Percentiles rank a stretch among this genome's conserved stretches.
phyloP scores from a whole-genome alignment of 768 basidiomycete genomes.

The Kwoniella heveanensis region DNA sequence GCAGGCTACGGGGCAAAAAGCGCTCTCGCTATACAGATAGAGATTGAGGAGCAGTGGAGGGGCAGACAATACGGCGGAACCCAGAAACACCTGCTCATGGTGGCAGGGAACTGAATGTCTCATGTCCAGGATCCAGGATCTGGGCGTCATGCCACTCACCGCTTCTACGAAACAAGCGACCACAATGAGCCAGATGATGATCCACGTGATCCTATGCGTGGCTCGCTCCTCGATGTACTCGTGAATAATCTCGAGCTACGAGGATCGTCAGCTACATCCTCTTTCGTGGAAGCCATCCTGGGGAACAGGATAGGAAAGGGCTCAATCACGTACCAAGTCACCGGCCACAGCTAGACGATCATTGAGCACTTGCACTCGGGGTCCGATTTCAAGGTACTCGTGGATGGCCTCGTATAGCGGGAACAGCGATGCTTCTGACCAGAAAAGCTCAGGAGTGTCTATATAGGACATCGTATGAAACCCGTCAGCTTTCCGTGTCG shows the following conservation, averaged over 20 bases:
- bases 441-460: slow-evolving; percentile 91
- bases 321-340: slow-evolving; percentile 66
- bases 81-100: no score
- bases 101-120: no score
- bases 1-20: no score
- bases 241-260: slow-evolving; percentile 83
- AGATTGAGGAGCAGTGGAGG: no score
- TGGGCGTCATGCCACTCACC: slow-evolving; percentile 55
- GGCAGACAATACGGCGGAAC: background rate
- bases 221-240: slow-evolving; percentile 86
- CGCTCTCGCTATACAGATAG: no score
- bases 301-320: background rate
- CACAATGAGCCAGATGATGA: slow-evolving; percentile 83
- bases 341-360: slow-evolving; percentile 84
- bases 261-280: slow-evolving; percentile 41
- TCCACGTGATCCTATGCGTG: slow-evolving; percentile 87
- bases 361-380: slow-evolving; percentile 78
- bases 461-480: background rate
- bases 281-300: background rate
- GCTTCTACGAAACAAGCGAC: slow-evolving; percentile 85
- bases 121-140: no score
- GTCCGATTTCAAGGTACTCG: slow-evolving; percentile 91
- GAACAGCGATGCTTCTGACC: slow-evolving; percentile 88
- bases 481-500: background rate
- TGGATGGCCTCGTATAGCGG: slow-evolving; percentile 87